Conservation (phyloP, 139 green algal species). For the Chlorella ohadii region DNA sequence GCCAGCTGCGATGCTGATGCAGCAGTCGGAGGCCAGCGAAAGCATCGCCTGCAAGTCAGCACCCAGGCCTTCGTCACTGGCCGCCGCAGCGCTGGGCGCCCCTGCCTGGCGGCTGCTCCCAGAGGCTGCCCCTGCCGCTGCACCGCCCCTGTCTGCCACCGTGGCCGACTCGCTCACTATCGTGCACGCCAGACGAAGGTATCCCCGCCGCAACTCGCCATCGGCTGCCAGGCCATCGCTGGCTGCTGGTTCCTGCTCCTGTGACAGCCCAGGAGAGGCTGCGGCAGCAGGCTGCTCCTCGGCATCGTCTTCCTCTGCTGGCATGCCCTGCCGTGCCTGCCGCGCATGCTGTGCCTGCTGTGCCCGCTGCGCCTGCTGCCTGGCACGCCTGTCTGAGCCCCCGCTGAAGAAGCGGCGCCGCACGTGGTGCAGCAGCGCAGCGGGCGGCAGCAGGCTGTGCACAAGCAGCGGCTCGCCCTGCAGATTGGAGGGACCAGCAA, state of each 20-base stretch:
- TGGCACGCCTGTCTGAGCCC: neutral
- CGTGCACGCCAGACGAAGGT: neutral
- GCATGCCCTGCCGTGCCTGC: neutral
- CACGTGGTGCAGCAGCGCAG: slow-evolving; percentile 9
- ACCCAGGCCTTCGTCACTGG: neutral
- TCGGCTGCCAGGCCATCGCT: neutral
- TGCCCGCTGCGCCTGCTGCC: neutral
- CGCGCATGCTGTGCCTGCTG: neutral
- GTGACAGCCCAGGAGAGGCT: too few species aligned
- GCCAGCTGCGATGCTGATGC: neutral
- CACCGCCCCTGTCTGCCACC: neutral
- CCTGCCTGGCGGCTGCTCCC: neutral
- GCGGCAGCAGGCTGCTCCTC: neutral
- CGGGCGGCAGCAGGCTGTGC: slow-evolving; percentile 23
- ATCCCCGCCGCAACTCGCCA: neutral
- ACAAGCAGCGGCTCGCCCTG: slow-evolving; percentile 34
- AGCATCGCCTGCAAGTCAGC: slow-evolving; percentile 13
- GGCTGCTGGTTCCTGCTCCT: neutral
- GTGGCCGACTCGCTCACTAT: neutral
- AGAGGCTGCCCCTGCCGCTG: neutral
- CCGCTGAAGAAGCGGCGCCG: neutral
- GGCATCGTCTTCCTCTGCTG: too few species aligned
- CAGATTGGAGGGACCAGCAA: too few species aligned
- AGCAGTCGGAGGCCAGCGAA: slow-evolving; percentile 20
- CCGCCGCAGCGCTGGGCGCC: neutral